Conservation (phyloP, 2,329 filamentous ascomycete species). For the Diaporthe sp. region DNA sequence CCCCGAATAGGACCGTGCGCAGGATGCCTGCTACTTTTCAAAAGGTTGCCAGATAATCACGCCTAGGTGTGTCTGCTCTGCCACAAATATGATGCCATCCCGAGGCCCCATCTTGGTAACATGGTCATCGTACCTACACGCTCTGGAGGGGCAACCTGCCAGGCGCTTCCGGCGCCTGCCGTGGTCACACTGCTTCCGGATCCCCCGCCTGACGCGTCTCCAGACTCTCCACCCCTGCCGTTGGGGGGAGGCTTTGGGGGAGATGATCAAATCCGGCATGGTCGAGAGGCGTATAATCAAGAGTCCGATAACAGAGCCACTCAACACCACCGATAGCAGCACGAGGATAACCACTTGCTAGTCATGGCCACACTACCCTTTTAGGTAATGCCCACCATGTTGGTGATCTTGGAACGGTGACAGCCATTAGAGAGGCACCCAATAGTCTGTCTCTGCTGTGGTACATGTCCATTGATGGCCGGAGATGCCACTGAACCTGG, state of each 20-base stretch:
- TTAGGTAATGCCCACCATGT: background rate
- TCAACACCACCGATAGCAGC: slow-evolving; percentile 10
- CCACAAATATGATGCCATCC: slow-evolving; percentile 18
- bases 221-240: slow-evolving; percentile 2
- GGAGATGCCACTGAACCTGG: background rate
- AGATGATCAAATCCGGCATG: slow-evolving; percentile 20
- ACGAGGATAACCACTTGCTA: slow-evolving; percentile 22
- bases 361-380: slow-evolving; percentile 24
- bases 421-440: background rate
- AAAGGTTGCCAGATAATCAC: no score
- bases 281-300: background rate
- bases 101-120: background rate
- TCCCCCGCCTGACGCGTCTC: slow-evolving; percentile 26
- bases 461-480: background rate
- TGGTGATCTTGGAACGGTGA: background rate
- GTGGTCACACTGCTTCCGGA: slow-evolving; percentile 29
- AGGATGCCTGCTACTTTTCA: background rate
- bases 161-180: slow-evolving; percentile 27
- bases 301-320: slow-evolving; percentile 14
- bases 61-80: background rate
- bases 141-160: slow-evolving; percentile 1
- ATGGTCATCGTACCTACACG: background rate
- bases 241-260: no score
- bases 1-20: background rate
- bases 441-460: background rate